A percentile compares a stretch with the other conserved stretches of the same genome.
Evolutionary conservation across 1,284 basidiomycete species (phyloP).

Genomic region (Cutaneotrichosporon arboriforme): DNA sequence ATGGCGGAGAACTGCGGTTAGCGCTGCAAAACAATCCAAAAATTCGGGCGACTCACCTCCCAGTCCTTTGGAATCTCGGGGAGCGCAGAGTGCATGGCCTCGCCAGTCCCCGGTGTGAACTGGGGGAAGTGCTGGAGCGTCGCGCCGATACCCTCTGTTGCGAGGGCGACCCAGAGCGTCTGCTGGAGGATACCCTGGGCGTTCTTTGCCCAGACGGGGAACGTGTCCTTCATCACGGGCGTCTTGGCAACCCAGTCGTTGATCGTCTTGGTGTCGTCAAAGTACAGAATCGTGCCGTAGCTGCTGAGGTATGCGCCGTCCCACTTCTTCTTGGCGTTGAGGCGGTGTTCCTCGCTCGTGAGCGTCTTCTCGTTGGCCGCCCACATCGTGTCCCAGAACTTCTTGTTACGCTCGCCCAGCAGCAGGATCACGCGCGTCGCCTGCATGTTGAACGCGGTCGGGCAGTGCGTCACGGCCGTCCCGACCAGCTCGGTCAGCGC

Average conservation of each 20-base stretch:
- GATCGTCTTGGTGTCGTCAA: slow-evolving; percentile 47
- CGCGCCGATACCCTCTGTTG: slow-evolving; percentile 50
- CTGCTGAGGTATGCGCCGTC: slow-evolving; percentile 41
- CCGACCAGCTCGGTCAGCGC: slow-evolving; percentile 48
- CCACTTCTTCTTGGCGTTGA: background rate
- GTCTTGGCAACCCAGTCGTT: slow-evolving; percentile 45
- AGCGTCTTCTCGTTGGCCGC: slow-evolving; percentile 3
- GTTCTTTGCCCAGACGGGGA: slow-evolving; percentile 33
- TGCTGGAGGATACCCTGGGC: slow-evolving; percentile 46
- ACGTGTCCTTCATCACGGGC: slow-evolving; percentile 34
- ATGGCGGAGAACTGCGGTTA: slow-evolving; percentile 33
- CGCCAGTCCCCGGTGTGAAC: slow-evolving; percentile 26
- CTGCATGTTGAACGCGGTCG: slow-evolving; percentile 50
- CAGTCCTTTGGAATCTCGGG: slow-evolving; percentile 42
- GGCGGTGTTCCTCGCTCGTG: too few species aligned
- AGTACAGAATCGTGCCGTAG: slow-evolving; percentile 51
- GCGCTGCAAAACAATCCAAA: too few species aligned
- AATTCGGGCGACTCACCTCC: slow-evolving; percentile 26
- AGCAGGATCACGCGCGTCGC: slow-evolving; percentile 48
- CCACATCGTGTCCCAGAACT: slow-evolving; percentile 48
- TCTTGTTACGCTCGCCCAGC: slow-evolving; percentile 45
- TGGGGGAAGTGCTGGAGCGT: slow-evolving; percentile 47
- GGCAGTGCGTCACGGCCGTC: slow-evolving; percentile 47
- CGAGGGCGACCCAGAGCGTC: slow-evolving; percentile 51
- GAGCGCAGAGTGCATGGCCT: slow-evolving; percentile 37